Base-by-base conservation (phyloP, 345 rosid genomes). In the Anacardium occidentale region DNA sequence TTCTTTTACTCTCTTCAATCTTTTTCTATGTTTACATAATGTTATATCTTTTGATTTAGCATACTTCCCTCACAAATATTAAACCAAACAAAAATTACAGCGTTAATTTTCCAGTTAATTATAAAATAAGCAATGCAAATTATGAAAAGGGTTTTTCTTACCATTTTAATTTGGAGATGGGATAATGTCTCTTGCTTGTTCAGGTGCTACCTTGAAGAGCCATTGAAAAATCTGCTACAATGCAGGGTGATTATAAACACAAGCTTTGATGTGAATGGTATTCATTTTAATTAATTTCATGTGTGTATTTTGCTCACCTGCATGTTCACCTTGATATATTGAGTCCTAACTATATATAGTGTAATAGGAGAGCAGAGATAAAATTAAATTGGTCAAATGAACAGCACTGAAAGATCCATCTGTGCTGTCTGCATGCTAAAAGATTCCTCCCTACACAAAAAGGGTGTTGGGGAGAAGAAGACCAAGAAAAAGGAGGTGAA, bases 211-310 rank as follows among this genome's bases (percentile, higher is more conserved):
- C 78, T 79, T 83, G 68, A 82, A 80, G 70, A 83, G 85, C 89
- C 91, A 63, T 7, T 70, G 92, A 66, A 89, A 67, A 76, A 90
- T 85, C 97, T 94, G 97, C 76, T 79, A 81, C 57, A 78, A 74
- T 68, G 54, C 57, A 79, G 9, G 42, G 34, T 45, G 72, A 37
- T 59, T 20, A 56, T 48, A 10, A 22, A 55, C 14, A 65, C 69
- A 62, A 74, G 54, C 37, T 47, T 42, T 63, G 65, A 47, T 66
- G 54, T 62, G 64, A 68, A 50, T 4, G 7, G 22, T 54, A 26
- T 11, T 22, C 57, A 62, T 68, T 15, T 66, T 21, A 9, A 26
- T 52, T 18, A 2, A 34, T 61, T 8, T 50, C 2, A 13, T 50
- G 7, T 4, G 6, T 50, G n/a, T 15, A 18, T 3, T n/a, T 29